phyloP scores from a whole-genome alignment of 148 eudicot species.

The Vaccinium myrtillus region DNA sequence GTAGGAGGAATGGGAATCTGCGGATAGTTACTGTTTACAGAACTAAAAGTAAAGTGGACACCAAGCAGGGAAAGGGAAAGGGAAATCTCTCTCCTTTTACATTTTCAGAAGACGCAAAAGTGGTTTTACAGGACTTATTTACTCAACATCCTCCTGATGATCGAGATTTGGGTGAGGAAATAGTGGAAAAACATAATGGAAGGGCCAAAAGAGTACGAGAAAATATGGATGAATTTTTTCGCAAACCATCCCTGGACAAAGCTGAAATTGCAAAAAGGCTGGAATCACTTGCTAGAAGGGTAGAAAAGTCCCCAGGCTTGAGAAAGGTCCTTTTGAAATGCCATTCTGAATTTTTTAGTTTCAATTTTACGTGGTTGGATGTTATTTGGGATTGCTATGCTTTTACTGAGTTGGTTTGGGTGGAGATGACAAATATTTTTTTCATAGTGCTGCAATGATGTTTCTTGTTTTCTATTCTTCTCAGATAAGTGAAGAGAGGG shows the following conservation, averaged over 20 bases:
- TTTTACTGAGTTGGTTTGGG: neutral
- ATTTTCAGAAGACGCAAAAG: conserved; percentile 61
- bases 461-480: conserved; percentile 11
- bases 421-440: neutral
- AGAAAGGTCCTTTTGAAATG: conserved; percentile 49
- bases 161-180: conserved; percentile 36
- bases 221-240: conserved; percentile 47
- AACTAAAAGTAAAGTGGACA: conserved; percentile 29
- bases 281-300: conserved; percentile 39
- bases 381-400: neutral
- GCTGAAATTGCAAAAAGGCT: conserved; percentile 49
- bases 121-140: conserved; percentile 63
- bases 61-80: conserved; percentile 14
- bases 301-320: conserved; percentile 36
- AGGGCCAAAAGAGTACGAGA: conserved; percentile 23
- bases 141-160: conserved; percentile 74
- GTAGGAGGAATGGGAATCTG: conserved; percentile 38
- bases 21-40: conserved; percentile 61
- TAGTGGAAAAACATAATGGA: conserved; percentile 25
- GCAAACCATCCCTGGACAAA: conserved; percentile 44
- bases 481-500: conserved; percentile 65
- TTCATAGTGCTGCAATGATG: neutral
- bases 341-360: conserved; percentile 11
- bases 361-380: neutral
- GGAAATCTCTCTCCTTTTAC: conserved; percentile 39